Evolutionary conservation across 23 red algal genomes (phyloP).

Genomic region (Chondrus crispus): DNA sequence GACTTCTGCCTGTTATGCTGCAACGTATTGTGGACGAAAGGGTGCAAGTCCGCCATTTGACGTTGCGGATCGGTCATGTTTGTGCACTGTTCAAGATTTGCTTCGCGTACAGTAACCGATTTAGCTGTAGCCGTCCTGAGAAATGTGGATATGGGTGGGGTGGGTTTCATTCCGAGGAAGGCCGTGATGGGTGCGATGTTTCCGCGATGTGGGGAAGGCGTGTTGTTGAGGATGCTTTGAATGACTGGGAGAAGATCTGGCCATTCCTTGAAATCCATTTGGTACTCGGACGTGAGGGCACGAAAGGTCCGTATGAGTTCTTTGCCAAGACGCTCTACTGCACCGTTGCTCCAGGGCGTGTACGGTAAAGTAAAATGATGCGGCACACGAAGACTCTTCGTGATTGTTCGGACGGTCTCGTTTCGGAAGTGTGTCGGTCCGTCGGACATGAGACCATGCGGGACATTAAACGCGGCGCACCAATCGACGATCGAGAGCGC

Average conservation of each 20-base stretch:
- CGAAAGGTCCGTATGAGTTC: neutral
- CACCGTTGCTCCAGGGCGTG: neutral
- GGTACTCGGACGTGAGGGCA: neutral
- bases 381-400: neutral
- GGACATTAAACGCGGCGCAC: neutral
- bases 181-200: neutral
- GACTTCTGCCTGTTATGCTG: neutral
- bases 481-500: neutral
- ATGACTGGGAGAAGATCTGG: neutral
- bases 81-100: neutral
- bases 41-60: neutral
- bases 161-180: neutral
- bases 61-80: too few relatives aligned
- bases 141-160: neutral
- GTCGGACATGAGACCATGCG: neutral
- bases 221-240: neutral
- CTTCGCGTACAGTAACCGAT: neutral
- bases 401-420: neutral
- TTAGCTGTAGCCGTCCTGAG: neutral
- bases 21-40: neutral
- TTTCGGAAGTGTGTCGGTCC: neutral
- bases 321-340: neutral
- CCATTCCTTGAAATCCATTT: neutral
- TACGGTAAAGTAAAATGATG: neutral
- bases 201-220: neutral